Percentiles rank a stretch among this genome's conserved stretches.
Evolutionary conservation across 441 rosid species (phyloP).

Genomic region (Rhodomyrtus psidioides): DNA sequence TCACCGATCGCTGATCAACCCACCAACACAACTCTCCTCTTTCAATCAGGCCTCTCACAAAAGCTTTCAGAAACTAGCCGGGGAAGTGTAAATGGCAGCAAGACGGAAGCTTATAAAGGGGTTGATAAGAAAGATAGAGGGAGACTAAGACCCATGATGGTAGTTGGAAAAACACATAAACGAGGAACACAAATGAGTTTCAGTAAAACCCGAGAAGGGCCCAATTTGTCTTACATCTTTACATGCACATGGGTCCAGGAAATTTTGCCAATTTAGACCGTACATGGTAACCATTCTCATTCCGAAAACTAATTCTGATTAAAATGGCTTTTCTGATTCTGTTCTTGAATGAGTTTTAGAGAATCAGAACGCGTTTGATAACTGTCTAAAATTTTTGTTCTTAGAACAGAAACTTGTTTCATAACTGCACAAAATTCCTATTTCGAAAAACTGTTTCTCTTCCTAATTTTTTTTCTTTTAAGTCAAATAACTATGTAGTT

Average conservation of each 20-base stretch:
- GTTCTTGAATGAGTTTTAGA: too few species aligned
- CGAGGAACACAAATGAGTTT: not conserved
- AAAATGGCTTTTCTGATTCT: too few species aligned
- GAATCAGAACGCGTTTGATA: too few species aligned
- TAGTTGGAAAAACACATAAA: slow-evolving; percentile 2
- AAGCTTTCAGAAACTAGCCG: not conserved
- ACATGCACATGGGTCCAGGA: slow-evolving; percentile 12
- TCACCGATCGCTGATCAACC: not conserved
- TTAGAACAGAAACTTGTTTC: too few species aligned
- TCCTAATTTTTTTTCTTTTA: too few species aligned
- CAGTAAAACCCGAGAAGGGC: not conserved
- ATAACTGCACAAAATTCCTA: too few species aligned
- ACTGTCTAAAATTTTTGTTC: too few species aligned
- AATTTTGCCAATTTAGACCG: too few species aligned
- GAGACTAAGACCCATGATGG: not conserved
- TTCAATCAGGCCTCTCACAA: not conserved
- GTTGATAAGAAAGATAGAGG: not conserved
- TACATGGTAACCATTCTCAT: too few species aligned
- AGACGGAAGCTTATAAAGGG: slow-evolving; percentile 20
- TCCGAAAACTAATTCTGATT: too few species aligned
- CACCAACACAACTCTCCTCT: not conserved
- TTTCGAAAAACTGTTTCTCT: too few species aligned
- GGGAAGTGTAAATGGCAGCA: slow-evolving; percentile 8
- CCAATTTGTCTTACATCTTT: slow-evolving; percentile 18
- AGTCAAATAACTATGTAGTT: too few species aligned